Base-by-base conservation (phyloP, 2,329 filamentous ascomycete species). In the Beauveria caledonica region DNA sequence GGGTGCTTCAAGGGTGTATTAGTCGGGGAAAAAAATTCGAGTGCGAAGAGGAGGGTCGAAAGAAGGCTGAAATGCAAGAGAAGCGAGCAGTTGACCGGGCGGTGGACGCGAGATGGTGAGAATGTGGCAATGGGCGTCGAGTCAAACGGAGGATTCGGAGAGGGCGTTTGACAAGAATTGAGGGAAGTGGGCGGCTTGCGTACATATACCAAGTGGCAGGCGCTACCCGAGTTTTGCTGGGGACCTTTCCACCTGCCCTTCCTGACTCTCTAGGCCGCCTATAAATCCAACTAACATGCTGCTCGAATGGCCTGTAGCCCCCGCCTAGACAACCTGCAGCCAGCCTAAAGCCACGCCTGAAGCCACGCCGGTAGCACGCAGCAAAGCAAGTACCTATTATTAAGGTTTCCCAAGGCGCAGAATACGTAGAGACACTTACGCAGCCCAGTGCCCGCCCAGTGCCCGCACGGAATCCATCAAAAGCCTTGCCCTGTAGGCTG, bases 381-480 rank as follows among this genome's bases (percentile, higher is more conserved):
- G 52, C 52, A 15, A 15, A 36, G 33, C 33, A 36, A 13, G n/a
- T n/a, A n/a, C n/a, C n/a, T 36, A 44, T 9, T 29, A 45, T 23
- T 56, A 45, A 55, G 40, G 39, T 36, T 55, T 46, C 46, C 42
- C 25, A 13, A 19, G 27, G 53, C 53, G n/a, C 40, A 40, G 19
- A 15, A 13, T 21, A 19, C 19, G 19, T 13, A 39, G 21, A 15
- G 50, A 40, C 33, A 52, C 33, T 53, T 53, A 25, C 36, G 71
- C 36, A 53, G 51, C 33, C 39, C 39, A 36, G 25, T n/a, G n/a
- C 7, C 46, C 46, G 7, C 40, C 40, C 40, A 42, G 40, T 17
- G 29, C 23, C n/a, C 46, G 15, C 51, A 23, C 51, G 51, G 21
- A 40, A 17, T 27, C 53, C 40, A 44, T 27, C 25, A 46, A 45